phyloP scores from a whole-genome alignment of 2,329 filamentous ascomycete genomes.

The Camillea tinctor region DNA sequence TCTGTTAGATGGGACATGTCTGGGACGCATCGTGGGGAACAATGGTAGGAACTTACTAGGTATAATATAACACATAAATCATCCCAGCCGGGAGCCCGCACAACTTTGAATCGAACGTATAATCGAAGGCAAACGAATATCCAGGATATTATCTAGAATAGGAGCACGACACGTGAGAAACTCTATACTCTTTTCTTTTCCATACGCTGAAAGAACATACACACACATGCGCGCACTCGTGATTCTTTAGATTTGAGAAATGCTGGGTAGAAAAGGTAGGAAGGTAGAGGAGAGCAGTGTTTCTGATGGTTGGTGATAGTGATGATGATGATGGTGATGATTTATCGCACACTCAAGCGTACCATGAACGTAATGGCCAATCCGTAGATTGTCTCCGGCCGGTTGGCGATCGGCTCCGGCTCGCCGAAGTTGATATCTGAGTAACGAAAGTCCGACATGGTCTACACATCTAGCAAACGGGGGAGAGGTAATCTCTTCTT shows the following conservation, averaged over 20 bases:
- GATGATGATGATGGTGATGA: too few species aligned
- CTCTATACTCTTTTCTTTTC: not conserved
- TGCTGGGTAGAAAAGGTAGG: not conserved
- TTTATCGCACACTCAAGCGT: constrained; percentile 1
- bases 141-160: constrained; percentile 28
- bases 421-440: constrained; percentile 27
- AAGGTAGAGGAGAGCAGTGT: not conserved
- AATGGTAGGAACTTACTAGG: constrained; percentile 16
- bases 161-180: constrained; percentile 7
- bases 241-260: not conserved
- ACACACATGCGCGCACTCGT: not conserved
- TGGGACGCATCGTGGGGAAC: not conserved
- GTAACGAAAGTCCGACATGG: constrained; percentile 25
- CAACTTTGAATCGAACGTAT: constrained; percentile 25
- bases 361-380: constrained; percentile 32
- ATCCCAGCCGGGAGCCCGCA: constrained; percentile 28
- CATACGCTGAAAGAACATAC: not conserved
- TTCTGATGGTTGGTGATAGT: too few species aligned
- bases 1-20: too few species aligned
- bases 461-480: not conserved
- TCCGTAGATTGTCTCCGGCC: constrained; percentile 27
- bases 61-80: constrained; percentile 27
- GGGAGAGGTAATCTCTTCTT: not conserved
- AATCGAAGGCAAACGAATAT: constrained; percentile 30
- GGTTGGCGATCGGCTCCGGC: constrained; percentile 30